These are phyloP conservation scores for Ustilago cynodontis DNA, from an alignment of 1,284 basidiomycete species.

Conservation along the genomic window DNA sequence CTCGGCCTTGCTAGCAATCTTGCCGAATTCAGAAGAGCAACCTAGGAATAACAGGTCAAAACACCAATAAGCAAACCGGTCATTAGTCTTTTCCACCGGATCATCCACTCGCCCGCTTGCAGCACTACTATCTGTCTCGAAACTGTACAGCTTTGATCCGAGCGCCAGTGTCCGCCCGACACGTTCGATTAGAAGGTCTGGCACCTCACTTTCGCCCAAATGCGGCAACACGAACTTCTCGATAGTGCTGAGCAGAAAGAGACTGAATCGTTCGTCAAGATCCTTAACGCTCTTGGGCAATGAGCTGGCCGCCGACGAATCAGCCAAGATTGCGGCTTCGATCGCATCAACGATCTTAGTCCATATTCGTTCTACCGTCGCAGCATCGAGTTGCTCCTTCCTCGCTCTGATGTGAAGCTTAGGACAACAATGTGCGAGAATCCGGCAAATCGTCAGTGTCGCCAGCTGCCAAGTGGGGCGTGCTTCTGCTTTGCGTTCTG, in stretches of 20 bases:
- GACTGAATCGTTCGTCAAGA: constrained; percentile 87
- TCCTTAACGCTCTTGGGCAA: constrained; percentile 74
- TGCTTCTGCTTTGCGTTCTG: constrained; percentile 67
- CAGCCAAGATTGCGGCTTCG: constrained; percentile 82
- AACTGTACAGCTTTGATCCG: constrained; percentile 79
- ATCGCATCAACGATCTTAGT: constrained; percentile 85
- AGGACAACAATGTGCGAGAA: constrained; percentile 34
- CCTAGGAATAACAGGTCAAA: constrained; percentile 87
- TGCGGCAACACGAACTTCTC: constrained; percentile 83
- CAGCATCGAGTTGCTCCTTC: constrained; percentile 73
- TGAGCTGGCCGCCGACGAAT: constrained; percentile 78
- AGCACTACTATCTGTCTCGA: constrained; percentile 8
- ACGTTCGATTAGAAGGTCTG: constrained; percentile 79
- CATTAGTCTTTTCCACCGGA: constrained; percentile 75
- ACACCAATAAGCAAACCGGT: constrained; percentile 92
- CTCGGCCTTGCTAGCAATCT: neutral
- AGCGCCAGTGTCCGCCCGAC: constrained; percentile 81
- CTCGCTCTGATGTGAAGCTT: constrained; percentile 22
- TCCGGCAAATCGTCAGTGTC: constrained; percentile 47
- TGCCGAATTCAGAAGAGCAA: constrained; percentile 73
- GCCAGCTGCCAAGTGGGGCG: constrained; percentile 56
- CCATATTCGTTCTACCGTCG: constrained; percentile 83
- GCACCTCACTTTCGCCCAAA: constrained; percentile 78
- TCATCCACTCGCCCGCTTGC: constrained; percentile 50
- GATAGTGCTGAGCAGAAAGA: constrained; percentile 72